These are phyloP conservation scores for Diaporthe australafricana DNA, from an alignment of 2,329 filamentous ascomycete genomes.

Conservation along the genomic window DNA sequence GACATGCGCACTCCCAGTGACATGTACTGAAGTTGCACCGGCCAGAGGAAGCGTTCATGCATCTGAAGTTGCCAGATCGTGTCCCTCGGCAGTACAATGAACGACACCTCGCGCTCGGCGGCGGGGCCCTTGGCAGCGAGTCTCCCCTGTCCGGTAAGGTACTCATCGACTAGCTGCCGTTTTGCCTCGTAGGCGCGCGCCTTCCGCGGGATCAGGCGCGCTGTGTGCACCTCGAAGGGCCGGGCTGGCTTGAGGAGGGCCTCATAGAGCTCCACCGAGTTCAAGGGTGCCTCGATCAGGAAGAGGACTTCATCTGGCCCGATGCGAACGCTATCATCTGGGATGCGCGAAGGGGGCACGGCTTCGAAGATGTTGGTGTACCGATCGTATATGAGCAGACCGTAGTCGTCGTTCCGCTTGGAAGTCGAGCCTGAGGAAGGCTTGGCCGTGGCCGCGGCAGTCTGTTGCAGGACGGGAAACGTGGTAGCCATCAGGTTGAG, in stretches of 20 bases:
- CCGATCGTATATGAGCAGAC: slow-evolving; percentile 31
- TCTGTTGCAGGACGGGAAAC: slow-evolving; percentile 7
- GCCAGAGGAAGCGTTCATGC: slow-evolving; percentile 27
- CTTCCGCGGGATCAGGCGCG: slow-evolving; percentile 25
- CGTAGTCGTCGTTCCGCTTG: slow-evolving; percentile 18
- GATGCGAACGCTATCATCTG: slow-evolving; percentile 23
- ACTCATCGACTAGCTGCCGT: slow-evolving; percentile 23
- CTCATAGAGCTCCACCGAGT: slow-evolving; percentile 31
- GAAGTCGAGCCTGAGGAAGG: not conserved
- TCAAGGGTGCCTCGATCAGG: slow-evolving; percentile 27
- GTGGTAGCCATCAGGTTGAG: slow-evolving; percentile 23
- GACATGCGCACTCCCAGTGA: slow-evolving; percentile 19
- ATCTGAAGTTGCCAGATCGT: slow-evolving; percentile 30
- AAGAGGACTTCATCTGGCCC: slow-evolving; percentile 31
- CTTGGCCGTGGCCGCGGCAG: slow-evolving; percentile 18
- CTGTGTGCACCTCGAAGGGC: slow-evolving; percentile 27
- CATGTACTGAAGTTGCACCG: slow-evolving; percentile 31
- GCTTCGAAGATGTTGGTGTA: slow-evolving; percentile 32
- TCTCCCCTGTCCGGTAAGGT: slow-evolving; percentile 24
- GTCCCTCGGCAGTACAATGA: slow-evolving; percentile 26
- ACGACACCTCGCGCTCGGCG: slow-evolving; percentile 25
- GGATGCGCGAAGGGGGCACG: not conserved
- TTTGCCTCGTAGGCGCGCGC: slow-evolving; percentile 1
- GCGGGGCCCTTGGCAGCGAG: slow-evolving; percentile 10
- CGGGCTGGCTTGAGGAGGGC: slow-evolving; percentile 25